Evolutionary conservation across 2,329 filamentous ascomycete species (phyloP), one percentile per base, ranked within the genome.

Genomic region (Corinectria fuckeliana): DNA sequence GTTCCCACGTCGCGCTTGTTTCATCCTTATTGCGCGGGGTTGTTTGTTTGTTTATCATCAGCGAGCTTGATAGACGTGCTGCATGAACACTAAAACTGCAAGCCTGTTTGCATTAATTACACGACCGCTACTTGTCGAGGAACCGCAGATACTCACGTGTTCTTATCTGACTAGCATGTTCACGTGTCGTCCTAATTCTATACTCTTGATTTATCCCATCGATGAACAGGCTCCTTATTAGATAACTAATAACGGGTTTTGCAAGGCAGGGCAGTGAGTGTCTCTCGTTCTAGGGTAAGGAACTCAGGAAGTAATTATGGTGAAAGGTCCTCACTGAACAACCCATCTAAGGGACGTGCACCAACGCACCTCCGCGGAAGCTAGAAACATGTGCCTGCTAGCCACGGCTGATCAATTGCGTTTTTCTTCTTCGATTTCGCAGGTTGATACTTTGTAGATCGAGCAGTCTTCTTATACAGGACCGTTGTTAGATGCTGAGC

Each of bases 21-120:
- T 28, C 25, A 16, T 42, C 25, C 50, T n/a, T 50, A 44, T 55
- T 28, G 20, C 44, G 36, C 39, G 28, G 25, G 20, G 28, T 47
- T 58, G 34, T 63, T 63, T 56, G 57, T 64, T 64, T 63, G 53
- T 62, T 60, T 47, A 47, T 45, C 42, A 14, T 25, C 50, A 10
- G 44, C n/a, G 23, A 25, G 36, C 34, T 36, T 58, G 53, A 54
- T 45, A 39, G 51, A 20, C 36, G 23, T 47, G 45, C 50, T 59
- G 59, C 57, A 45, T 34, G 34, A 49, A n/a, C 14, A 36, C 41
- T 16, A 16, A 21, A 44, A 16, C 42, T 55, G 48, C 50, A 51
- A 28, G 25, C 48, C 36, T 52, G 36, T n/a, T 57, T 53, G 49
- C 20, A 39, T 18, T 25, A 11, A 34, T 25, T 23, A 28, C 32